Base-by-base conservation (phyloP, 345 rosid genomes). In the Salix suchowensis region DNA sequence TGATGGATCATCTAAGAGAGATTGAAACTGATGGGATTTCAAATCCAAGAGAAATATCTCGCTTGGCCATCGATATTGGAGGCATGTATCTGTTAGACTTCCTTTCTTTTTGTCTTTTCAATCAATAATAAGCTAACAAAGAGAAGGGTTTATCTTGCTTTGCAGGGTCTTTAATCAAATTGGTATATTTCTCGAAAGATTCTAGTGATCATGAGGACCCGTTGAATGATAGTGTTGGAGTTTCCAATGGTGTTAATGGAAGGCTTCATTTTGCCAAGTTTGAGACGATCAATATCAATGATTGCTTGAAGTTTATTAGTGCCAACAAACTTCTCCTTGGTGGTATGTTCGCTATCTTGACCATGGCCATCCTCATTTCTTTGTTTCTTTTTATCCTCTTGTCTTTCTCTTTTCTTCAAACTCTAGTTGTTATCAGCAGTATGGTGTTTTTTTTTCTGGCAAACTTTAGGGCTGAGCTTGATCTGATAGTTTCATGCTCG, bases 1-100 rank as follows among this genome's bases (percentile, higher is more conserved):
- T n/a, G 62, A 58, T 58, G 62, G 62, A 58, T n/a, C 28, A n/a
- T 42, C 69, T 3, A 12, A 76, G 7, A 24, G 71, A 72, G n/a
- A 34, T 7, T 62, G 50, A 40, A 67, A 67, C 55, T 23, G 68
- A 50, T 15, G 46, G 44, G 44, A 62, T 71, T 37, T 15, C 67
- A 24, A 60, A 78, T 26, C 44, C 78, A 2, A 18, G 8, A 74
- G 92, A 82, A 82, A 86, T 84, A 71, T 87, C 94, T 81, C 97
- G 88, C 82, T 80, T 93, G 88, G 90, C 96, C 77, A 85, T 93
- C 73, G 98, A 93, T 85, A 91, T 93, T 77, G 98, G 98, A 91
- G 98, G 96, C 91, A 61, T 24, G 11, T 10, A 71, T 71, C 14
- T 14, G 46, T 67, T 15, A 54, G 24, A 42, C 30, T 44, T 46